phyloP scores from a whole-genome alignment of 139 green algal species.

The Chara braunii region DNA sequence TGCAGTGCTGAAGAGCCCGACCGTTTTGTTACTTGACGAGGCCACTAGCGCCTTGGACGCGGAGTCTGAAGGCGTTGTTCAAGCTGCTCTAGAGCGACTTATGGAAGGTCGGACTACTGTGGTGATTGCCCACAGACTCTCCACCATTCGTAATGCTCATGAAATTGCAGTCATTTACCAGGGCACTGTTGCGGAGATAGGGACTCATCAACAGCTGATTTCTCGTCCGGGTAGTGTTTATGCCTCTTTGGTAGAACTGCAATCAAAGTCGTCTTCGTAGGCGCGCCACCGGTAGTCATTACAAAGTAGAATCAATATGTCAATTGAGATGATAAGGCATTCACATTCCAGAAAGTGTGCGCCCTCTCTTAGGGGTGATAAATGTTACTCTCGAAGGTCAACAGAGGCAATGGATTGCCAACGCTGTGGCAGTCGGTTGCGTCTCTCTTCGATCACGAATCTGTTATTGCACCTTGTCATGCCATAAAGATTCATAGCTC shows the following conservation, averaged over 20 bases:
- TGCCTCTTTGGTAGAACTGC: neutral
- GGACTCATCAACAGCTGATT: conserved; percentile 38
- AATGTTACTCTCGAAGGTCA: too few relatives aligned
- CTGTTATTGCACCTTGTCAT: too few relatives aligned
- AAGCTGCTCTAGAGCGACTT: conserved; percentile 56
- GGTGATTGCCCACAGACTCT: conserved; percentile 36
- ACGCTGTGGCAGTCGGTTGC: too few relatives aligned
- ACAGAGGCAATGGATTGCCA: too few relatives aligned
- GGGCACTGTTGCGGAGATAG: conserved; percentile 24
- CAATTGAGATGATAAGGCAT: too few relatives aligned
- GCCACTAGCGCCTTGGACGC: conserved; percentile 10
- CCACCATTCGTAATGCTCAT: conserved; percentile 36
- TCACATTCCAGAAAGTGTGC: too few relatives aligned
- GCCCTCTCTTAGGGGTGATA: too few relatives aligned
- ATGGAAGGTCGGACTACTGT: conserved; percentile 33
- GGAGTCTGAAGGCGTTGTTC: conserved; percentile 52
- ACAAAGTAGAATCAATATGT: too few relatives aligned
- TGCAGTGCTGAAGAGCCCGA: conserved; percentile 52
- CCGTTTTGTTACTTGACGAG: conserved; percentile 72
- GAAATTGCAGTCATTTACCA: conserved; percentile 33
- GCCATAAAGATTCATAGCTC: too few relatives aligned
- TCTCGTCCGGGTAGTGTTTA: neutral
- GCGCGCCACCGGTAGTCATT: too few relatives aligned
- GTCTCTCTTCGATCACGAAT: too few relatives aligned
- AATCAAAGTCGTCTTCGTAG: too few relatives aligned